Percentiles rank a stretch among this genome's conserved stretches.
Evolutionary conservation across 305 asterid species (phyloP).

Genomic region (Euphrasia arctica): DNA sequence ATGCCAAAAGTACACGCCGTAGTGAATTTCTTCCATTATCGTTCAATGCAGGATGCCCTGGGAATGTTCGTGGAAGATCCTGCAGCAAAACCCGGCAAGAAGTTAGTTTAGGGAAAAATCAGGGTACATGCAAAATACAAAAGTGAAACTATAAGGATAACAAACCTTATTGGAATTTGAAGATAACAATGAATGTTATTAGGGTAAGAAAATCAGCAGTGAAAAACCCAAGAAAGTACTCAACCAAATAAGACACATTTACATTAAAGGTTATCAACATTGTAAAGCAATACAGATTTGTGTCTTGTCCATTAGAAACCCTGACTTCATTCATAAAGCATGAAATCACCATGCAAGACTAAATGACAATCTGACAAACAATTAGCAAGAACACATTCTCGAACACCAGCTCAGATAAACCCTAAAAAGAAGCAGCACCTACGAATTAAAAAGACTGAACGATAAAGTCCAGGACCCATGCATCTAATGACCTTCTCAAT

Average conservation of each 20-base stretch:
- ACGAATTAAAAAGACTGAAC: constrained; percentile 79
- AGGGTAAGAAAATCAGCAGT: constrained; percentile 18
- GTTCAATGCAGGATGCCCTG: constrained; percentile 95
- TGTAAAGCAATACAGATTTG: constrained; percentile 1
- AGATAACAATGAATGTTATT: constrained; percentile 12
- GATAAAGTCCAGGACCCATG: constrained; percentile 96
- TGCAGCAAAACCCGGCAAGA: constrained; percentile 35
- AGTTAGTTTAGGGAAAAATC: constrained; percentile 29
- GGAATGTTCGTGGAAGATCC: constrained; percentile 97
- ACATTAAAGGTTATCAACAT: constrained; percentile 26
- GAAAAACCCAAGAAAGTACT: not conserved
- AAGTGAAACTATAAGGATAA: constrained; percentile 12
- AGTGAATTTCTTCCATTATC: constrained; percentile 85
- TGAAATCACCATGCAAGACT: constrained; percentile 21
- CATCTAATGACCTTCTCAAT: constrained; percentile 99
- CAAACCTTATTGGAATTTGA: constrained; percentile 10
- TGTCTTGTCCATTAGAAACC: not conserved
- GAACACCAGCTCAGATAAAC: constrained; percentile 59
- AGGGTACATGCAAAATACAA: constrained; percentile 20
- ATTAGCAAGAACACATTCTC: constrained; percentile 37
- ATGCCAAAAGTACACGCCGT: constrained; percentile 87
- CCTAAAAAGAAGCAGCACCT: constrained; percentile 97
- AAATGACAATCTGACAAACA: constrained; percentile 24
- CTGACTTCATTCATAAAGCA: constrained; percentile 7
- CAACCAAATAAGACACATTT: constrained; percentile 17